Percentiles rank a stretch among this genome's conserved stretches.
Conservation (phyloP, 1,284 basidiomycete genomes). For the Heterobasidion occidentale region DNA sequence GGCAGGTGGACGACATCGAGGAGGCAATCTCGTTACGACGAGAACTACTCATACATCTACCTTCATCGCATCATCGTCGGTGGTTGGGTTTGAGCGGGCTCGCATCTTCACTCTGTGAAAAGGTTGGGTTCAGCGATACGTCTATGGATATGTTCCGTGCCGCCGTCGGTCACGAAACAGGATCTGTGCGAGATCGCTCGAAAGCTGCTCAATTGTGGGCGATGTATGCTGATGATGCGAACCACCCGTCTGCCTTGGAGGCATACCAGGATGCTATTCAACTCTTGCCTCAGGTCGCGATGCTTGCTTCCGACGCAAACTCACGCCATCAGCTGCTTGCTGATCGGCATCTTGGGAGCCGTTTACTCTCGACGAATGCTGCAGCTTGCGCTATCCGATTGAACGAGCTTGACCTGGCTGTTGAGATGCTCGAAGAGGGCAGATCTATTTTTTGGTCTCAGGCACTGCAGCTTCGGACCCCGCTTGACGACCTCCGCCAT, state of each 20-base stretch:
- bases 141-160: background rate
- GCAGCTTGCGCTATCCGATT: background rate
- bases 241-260: background rate
- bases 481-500: constrained; percentile 19
- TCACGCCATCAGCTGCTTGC: background rate
- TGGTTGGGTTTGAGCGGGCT: too few species aligned
- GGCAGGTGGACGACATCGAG: too few species aligned
- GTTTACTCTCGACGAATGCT: background rate
- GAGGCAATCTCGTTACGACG: too few species aligned
- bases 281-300: background rate
- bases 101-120: too few species aligned
- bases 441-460: constrained; percentile 21
- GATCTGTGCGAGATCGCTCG: background rate
- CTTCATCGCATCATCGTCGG: too few species aligned
- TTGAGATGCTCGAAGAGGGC: constrained; percentile 20
- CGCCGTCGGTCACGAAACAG: background rate
- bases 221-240: background rate
- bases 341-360: background rate
- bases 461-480: constrained; percentile 19
- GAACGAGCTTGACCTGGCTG: constrained; percentile 4
- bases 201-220: background rate
- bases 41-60: too few species aligned
- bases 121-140: too few species aligned
- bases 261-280: background rate
- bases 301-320: background rate